A percentile compares a stretch with the other conserved stretches of the same genome.
Conservation (phyloP, 2,329 filamentous ascomycete species). For the Fusarium penzigii region DNA sequence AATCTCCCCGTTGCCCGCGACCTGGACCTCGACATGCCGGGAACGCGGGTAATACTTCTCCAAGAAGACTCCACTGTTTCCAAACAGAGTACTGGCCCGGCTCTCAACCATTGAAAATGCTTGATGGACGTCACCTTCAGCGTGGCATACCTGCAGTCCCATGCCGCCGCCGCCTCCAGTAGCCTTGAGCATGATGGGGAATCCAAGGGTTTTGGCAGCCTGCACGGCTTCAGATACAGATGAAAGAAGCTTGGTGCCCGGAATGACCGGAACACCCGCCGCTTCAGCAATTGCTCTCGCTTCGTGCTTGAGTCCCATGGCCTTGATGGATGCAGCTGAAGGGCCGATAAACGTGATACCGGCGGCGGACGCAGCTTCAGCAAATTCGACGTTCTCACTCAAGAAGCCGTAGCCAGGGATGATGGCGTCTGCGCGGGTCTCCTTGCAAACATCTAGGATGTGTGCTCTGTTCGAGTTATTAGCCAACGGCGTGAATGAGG, state of each 20-base stretch:
- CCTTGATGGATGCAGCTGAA: slow-evolving; percentile 50
- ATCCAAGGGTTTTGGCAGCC: slow-evolving; percentile 36
- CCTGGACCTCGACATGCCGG: slow-evolving; percentile 69
- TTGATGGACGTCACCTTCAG: slow-evolving; percentile 50
- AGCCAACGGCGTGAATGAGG: background rate
- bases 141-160: slow-evolving; percentile 58
- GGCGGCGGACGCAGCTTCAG: slow-evolving; percentile 48
- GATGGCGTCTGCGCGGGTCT: slow-evolving; percentile 52
- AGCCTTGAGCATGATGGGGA: slow-evolving; percentile 53
- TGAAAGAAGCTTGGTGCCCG: slow-evolving; percentile 29
- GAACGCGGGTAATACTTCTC: slow-evolving; percentile 62
- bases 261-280: slow-evolving; percentile 45
- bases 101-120: slow-evolving; percentile 57
- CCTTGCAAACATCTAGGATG: slow-evolving; percentile 37
- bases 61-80: slow-evolving; percentile 62
- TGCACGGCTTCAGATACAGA: slow-evolving; percentile 54
- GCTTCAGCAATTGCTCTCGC: slow-evolving; percentile 54
- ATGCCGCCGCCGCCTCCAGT: slow-evolving; percentile 65
- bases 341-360: slow-evolving; percentile 62
- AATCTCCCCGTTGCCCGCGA: slow-evolving; percentile 57
- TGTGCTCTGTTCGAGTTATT: slow-evolving; percentile 12
- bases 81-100: slow-evolving; percentile 58
- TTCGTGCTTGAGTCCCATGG: slow-evolving; percentile 53
- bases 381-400: slow-evolving; percentile 50
- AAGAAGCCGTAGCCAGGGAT: slow-evolving; percentile 38